phyloP scores from a whole-genome alignment of 306 rosid genomes.

The Sophora flavescens region DNA sequence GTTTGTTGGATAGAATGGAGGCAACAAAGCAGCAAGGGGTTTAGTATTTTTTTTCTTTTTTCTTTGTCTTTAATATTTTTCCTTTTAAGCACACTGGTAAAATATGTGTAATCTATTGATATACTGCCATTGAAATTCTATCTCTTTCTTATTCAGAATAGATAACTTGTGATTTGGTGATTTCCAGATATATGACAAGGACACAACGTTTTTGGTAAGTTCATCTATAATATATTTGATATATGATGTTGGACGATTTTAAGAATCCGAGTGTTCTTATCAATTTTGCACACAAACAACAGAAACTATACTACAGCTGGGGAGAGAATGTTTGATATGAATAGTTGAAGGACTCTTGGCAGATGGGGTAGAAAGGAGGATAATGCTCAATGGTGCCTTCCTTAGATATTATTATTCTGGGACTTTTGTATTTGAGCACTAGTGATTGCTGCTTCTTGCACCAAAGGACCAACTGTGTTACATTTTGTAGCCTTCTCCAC shows the following conservation, averaged over 20 bases:
- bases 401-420: neutral
- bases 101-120: slow-evolving; percentile 42
- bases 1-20: slow-evolving; percentile 85
- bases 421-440: slow-evolving; percentile 33
- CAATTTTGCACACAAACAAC: neutral
- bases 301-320: neutral
- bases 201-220: neutral
- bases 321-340: neutral
- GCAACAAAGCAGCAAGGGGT: slow-evolving; percentile 73
- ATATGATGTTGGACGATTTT: neutral
- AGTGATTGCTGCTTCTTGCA: neutral
- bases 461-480: neutral
- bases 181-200: neutral
- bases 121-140: slow-evolving; percentile 29
- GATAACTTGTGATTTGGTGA: neutral
- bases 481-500: neutral
- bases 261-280: neutral
- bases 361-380: neutral
- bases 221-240: neutral
- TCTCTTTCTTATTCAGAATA: slow-evolving; percentile 44
- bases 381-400: slow-evolving; percentile 19
- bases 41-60: slow-evolving; percentile 39
- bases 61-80: neutral
- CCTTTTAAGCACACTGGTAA: slow-evolving; percentile 40
- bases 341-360: neutral